These are phyloP conservation scores for Syncephalis fuscata DNA, from an alignment of 371 early-diverging fungal genomes.

Conservation along the genomic window DNA sequence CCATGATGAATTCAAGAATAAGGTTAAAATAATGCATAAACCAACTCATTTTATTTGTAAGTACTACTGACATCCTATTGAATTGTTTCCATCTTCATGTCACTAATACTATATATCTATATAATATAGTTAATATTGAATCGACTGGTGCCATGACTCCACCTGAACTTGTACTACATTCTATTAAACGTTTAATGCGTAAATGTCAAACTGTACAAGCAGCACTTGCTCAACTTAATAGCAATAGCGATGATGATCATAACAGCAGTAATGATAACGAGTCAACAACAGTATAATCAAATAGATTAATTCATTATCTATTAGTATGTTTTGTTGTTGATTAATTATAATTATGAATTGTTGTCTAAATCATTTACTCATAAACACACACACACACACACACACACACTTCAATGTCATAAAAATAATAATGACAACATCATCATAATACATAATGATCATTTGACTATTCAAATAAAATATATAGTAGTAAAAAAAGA, in stretches of 20 bases:
- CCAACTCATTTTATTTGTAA: constrained; percentile 96
- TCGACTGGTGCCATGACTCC: constrained; percentile 73
- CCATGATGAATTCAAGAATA: constrained; percentile 82
- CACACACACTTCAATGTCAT: no score
- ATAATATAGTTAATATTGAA: constrained; percentile 75
- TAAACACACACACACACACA: no score
- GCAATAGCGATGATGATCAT: neutral
- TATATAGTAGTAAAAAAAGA: neutral
- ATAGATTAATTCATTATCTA: no score
- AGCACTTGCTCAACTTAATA: constrained; percentile 1
- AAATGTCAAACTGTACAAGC: constrained; percentile 50
- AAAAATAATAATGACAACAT: no score
- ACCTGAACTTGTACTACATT: constrained; percentile 55
- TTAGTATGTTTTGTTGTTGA: no score
- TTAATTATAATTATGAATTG: no score
- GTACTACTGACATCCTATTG: constrained; percentile 17
- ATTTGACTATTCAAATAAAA: no score
- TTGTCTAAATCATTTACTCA: no score
- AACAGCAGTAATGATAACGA: no score
- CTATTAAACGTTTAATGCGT: constrained; percentile 56
- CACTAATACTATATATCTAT: neutral
- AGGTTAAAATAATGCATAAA: constrained; percentile 77
- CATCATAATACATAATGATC: no score
- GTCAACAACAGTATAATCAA: no score
- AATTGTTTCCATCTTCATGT: no score